These are phyloP conservation scores for Orychophragmus violaceus DNA, from an alignment of 345 rosid species.

Conservation along the genomic window DNA sequence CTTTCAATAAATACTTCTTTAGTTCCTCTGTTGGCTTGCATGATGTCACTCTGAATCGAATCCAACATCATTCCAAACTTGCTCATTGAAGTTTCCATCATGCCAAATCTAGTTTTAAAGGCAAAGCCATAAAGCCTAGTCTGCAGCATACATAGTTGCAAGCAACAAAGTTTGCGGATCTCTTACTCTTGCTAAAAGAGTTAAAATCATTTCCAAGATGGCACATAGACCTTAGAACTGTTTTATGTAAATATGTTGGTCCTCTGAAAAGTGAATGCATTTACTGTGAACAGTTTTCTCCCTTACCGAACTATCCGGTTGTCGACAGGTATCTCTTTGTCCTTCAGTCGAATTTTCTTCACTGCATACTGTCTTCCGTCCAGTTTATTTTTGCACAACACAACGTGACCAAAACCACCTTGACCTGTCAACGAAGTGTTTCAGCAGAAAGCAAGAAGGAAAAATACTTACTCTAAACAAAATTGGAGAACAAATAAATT, in stretches of 20 bases:
- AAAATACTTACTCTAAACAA: background rate
- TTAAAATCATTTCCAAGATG: slow-evolving; percentile 6
- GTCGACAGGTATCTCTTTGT: slow-evolving; percentile 65
- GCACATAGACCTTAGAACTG: background rate
- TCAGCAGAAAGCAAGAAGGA: slow-evolving; percentile 9
- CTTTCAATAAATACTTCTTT: no score
- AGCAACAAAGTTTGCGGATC: no score
- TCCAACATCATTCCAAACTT: no score
- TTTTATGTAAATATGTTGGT: background rate
- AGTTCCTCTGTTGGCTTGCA: no score
- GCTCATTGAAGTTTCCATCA: no score
- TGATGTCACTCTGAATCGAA: no score
- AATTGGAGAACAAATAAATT: background rate
- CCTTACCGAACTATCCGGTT: slow-evolving; percentile 76
- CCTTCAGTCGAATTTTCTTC: slow-evolving; percentile 92
- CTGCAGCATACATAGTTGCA: slow-evolving; percentile 1
- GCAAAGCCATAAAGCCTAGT: slow-evolving; percentile 3
- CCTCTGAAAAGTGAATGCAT: background rate
- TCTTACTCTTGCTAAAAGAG: background rate
- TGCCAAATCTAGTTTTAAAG: slow-evolving; percentile 16
- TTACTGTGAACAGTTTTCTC: background rate
- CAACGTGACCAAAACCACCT: slow-evolving; percentile 95
- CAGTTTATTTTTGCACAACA: slow-evolving; percentile 87
- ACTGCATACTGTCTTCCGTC: slow-evolving; percentile 98
- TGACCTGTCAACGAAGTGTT: slow-evolving; percentile 51